Evolutionary conservation across 1,139 yeast genomes (phyloP).

Genomic region (Saccharomyces hybrid): DNA sequence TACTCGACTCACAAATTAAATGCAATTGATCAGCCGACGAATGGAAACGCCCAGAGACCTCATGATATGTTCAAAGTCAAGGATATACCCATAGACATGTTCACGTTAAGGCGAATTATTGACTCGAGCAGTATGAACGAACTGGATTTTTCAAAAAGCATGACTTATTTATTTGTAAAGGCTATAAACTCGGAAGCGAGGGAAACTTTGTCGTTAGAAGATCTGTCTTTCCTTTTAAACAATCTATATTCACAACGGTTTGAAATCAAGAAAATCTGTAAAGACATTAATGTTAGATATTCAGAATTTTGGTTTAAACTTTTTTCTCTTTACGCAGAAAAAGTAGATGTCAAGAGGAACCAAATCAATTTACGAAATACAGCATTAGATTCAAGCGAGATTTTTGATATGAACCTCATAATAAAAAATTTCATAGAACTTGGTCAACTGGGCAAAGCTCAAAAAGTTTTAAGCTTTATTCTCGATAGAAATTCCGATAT

Average conservation of each 20-base stretch:
- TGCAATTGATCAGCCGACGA: neutral
- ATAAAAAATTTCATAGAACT: slow-evolving; percentile 16
- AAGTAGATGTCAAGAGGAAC: neutral
- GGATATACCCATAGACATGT: neutral
- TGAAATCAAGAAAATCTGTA: neutral
- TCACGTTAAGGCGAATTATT: neutral
- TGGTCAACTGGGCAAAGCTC: slow-evolving; percentile 22
- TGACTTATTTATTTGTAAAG: neutral
- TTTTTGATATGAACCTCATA: slow-evolving; percentile 23
- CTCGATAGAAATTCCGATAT: slow-evolving; percentile 10
- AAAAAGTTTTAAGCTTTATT: slow-evolving; percentile 17
- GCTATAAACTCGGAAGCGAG: neutral
- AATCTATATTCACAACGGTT: neutral
- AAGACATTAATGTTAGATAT: neutral
- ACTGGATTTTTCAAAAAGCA: neutral
- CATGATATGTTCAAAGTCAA: neutral
- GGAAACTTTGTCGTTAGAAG: neutral
- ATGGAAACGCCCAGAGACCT: neutral
- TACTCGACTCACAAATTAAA: neutral
- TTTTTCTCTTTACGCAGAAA: neutral
- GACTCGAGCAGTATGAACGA: neutral
- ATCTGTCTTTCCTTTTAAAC: neutral
- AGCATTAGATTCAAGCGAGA: slow-evolving; percentile 5
- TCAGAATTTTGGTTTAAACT: neutral
- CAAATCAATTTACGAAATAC: neutral